Evolutionary conservation across 257 asterid genomes (phyloP), one percentile per base, ranked within the genome.

Genomic region (Orobanche coerulescens): DNA sequence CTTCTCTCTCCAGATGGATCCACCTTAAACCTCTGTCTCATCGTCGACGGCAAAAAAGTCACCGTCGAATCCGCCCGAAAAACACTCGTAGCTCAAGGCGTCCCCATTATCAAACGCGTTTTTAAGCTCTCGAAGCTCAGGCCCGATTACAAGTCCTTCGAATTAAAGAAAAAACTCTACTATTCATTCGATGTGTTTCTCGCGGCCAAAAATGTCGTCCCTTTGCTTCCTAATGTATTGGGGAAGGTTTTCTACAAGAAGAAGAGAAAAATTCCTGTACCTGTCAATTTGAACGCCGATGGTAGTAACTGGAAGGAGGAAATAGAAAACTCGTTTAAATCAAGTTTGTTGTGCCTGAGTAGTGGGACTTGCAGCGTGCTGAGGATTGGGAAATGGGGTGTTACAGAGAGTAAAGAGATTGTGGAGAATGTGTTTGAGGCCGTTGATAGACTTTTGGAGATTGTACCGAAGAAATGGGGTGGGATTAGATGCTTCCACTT

Each of bases 201-300:
- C 4, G 91, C 89, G 3, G 78, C 70, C 36, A 70, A 62, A 44
- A 62, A 70, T 31, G 80, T 77, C 16, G 61, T 61, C 5, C 74
- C 78, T 14, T 25, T 78, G 68, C 93, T 90, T 52, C 88, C 93
- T 0, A 59, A 31, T 65, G 75, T 78, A 24, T 47, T 90, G 64
- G 97, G 97, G 52, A 87, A 78, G 81, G 81, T 79, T 9, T 90
- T 90, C 65, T 90, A 81, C 70, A 81, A 69, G 70, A 87, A 84
- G 69, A 90, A 74, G 88, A 82, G 71, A 44, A 87, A 79, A 54
- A 71, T 87, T 24, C 87, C 91, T 19, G 77, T 83, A 69, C 86
- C 91, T 1, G 76, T 87, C 67, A 85, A 83, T 1, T 68, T 90
- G 67, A 75, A 66, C 23, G 68, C 71, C 4, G 77, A 68, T 16